Evolutionary conservation across 768 basidiomycete genomes (phyloP).

Genomic region (Vararia minispora): DNA sequence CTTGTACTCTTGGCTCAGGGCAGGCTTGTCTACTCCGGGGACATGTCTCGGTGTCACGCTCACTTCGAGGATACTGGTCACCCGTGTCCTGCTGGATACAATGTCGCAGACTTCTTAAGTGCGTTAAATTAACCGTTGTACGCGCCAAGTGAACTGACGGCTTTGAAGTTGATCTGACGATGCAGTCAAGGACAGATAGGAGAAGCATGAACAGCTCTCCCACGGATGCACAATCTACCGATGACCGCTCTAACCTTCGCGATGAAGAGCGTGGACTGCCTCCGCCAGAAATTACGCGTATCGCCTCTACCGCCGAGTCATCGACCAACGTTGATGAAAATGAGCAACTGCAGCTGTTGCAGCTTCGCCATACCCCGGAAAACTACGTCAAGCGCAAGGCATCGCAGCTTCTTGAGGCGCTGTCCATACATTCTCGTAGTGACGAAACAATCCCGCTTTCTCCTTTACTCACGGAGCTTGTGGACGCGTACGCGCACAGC

Average conservation of each 20-base stretch:
- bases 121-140: too few relatives aligned
- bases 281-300: background rate
- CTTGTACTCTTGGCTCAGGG: conserved; percentile 79
- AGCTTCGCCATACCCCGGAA: conserved; percentile 28
- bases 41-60: conserved; percentile 58
- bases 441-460: conserved; percentile 28
- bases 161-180: conserved; percentile 31
- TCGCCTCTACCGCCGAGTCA: conserved; percentile 15
- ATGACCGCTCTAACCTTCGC: conserved; percentile 32
- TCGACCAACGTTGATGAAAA: conserved; percentile 30
- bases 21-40: conserved; percentile 77
- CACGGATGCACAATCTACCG: conserved; percentile 17
- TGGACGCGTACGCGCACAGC: conserved; percentile 60
- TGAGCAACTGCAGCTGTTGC: too few relatives aligned
- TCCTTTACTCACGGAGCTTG: conserved; percentile 58
- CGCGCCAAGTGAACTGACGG: too few relatives aligned
- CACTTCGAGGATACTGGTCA: conserved; percentile 75
- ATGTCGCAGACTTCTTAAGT: conserved; percentile 96
- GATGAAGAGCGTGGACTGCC: conserved; percentile 64
- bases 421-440: conserved; percentile 27
- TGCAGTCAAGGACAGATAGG: conserved; percentile 30
- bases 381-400: conserved; percentile 59
- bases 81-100: conserved; percentile 88
- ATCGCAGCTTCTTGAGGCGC: conserved; percentile 56
- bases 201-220: conserved; percentile 22